Conservation (phyloP, 768 basidiomycete genomes). For the Tulasnella sp. region DNA sequence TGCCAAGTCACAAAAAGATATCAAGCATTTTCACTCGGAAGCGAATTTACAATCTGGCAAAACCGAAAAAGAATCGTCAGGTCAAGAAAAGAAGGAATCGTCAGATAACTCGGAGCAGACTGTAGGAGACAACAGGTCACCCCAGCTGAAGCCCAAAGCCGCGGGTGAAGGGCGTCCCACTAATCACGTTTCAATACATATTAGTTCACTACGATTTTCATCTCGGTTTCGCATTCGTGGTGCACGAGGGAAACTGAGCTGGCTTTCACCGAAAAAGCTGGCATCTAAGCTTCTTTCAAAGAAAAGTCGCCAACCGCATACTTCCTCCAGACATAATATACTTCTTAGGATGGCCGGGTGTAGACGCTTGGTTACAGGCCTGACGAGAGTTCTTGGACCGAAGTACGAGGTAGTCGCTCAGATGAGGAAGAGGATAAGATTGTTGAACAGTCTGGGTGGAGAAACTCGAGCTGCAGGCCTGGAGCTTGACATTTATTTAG, state of each 20-base stretch:
- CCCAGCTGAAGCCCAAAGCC: too few species aligned
- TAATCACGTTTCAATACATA: too few species aligned
- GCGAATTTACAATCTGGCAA: too few species aligned
- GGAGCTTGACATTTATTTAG: conserved; percentile 77
- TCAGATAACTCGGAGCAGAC: too few species aligned
- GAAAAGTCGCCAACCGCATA: not conserved
- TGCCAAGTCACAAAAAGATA: too few species aligned
- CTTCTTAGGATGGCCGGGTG: conserved; percentile 69
- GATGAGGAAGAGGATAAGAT: conserved; percentile 54
- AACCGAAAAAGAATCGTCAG: too few species aligned
- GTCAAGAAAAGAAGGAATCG: too few species aligned
- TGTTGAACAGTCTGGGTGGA: conserved; percentile 29
- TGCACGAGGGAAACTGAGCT: not conserved
- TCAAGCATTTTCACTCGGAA: too few species aligned
- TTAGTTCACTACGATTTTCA: not conserved
- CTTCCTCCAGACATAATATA: conserved; percentile 28
- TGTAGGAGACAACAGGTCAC: too few species aligned
- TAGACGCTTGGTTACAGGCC: conserved; percentile 62
- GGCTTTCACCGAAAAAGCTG: too few species aligned
- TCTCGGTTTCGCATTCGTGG: not conserved
- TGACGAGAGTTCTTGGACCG: conserved; percentile 58
- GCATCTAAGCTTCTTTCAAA: too few species aligned
- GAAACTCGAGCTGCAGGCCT: conserved; percentile 26
- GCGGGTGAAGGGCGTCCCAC: too few species aligned
- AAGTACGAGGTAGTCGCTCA: conserved; percentile 76